Conservation (phyloP, 2,329 filamentous ascomycete genomes). For the Biscogniauxia mediterranea region DNA sequence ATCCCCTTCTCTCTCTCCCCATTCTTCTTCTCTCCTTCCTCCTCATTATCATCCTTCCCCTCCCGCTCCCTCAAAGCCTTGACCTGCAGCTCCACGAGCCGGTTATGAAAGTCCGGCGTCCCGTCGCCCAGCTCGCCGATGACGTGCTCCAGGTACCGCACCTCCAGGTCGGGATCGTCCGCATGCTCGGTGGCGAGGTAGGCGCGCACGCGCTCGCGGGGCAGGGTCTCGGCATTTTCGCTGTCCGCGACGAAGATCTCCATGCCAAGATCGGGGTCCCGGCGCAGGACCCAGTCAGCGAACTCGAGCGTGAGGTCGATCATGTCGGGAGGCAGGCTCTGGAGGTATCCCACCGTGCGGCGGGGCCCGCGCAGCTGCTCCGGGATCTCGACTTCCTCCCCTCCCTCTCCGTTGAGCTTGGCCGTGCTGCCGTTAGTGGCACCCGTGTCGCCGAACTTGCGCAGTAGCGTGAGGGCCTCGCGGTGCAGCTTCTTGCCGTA, state of each 20-base stretch:
- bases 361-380: slow-evolving; percentile 70
- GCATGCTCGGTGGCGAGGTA: slow-evolving; percentile 58
- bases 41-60: slow-evolving; percentile 39
- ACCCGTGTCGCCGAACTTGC: slow-evolving; percentile 65
- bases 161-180: slow-evolving; percentile 70
- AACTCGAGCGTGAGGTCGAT: slow-evolving; percentile 92
- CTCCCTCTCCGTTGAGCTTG: slow-evolving; percentile 24
- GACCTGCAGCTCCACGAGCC: slow-evolving; percentile 67
- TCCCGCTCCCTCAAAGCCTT: slow-evolving; percentile 41
- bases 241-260: slow-evolving; percentile 91
- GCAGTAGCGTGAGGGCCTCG: slow-evolving; percentile 78
- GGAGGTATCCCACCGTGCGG: slow-evolving; percentile 85
- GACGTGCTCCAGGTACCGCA: slow-evolving; percentile 85
- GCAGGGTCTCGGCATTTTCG: slow-evolving; percentile 88
- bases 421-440: slow-evolving; percentile 38
- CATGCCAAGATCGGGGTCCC: slow-evolving; percentile 75
- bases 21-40: slow-evolving; percentile 34
- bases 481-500: slow-evolving; percentile 92
- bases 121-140: slow-evolving; percentile 82
- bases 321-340: slow-evolving; percentile 80
- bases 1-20: slow-evolving; percentile 45
- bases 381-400: slow-evolving; percentile 32
- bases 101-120: slow-evolving; percentile 84
- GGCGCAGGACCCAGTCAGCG: slow-evolving; percentile 79
- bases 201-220: slow-evolving; percentile 69